phyloP scores from a whole-genome alignment of 1,139 yeast genomes.

The Suzukiozyma palmioleophila region DNA sequence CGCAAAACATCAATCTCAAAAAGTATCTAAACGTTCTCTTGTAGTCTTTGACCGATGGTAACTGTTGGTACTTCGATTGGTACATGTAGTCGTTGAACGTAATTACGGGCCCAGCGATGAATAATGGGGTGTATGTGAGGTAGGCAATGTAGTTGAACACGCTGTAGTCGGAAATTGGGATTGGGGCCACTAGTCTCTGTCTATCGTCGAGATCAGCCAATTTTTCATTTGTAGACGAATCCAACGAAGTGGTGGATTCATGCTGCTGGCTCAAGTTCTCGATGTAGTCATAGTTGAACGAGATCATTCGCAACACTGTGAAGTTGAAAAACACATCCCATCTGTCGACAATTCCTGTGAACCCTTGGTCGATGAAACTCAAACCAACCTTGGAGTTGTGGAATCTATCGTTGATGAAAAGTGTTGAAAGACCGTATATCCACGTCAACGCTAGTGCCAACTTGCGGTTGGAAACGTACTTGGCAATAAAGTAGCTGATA shows the following conservation, averaged over 20 bases:
- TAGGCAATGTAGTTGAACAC: slow-evolving; percentile 68
- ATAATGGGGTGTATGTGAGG: slow-evolving; percentile 79
- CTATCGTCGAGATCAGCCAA: slow-evolving; percentile 47
- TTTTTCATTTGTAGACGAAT: slow-evolving; percentile 5
- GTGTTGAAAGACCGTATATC: slow-evolving; percentile 70
- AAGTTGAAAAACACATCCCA: slow-evolving; percentile 98
- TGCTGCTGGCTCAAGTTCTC: slow-evolving; percentile 31
- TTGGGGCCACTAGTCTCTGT: slow-evolving; percentile 62
- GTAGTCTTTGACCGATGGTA: slow-evolving; percentile 38
- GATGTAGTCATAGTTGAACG: slow-evolving; percentile 75
- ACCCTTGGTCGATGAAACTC: slow-evolving; percentile 50
- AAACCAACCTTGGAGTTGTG: slow-evolving; percentile 53
- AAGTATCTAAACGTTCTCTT: slow-evolving; percentile 60
- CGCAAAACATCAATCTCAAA: slow-evolving; percentile 62
- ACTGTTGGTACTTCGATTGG: slow-evolving; percentile 50
- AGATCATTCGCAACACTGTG: slow-evolving; percentile 75
- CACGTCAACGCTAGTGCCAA: slow-evolving; percentile 48
- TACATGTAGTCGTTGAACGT: slow-evolving; percentile 88
- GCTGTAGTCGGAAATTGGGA: slow-evolving; percentile 57
- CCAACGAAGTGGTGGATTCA: slow-evolving; percentile 11
- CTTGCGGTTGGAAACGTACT: slow-evolving; percentile 25
- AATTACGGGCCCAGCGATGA: slow-evolving; percentile 91
- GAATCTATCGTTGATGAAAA: slow-evolving; percentile 72
- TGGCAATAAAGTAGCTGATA: slow-evolving; percentile 53
- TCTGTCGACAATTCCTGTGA: slow-evolving; percentile 71